Evolutionary conservation across 257 asterid genomes (phyloP), one percentile per base, ranked within the genome.

Genomic region (Solanum virginianum): DNA sequence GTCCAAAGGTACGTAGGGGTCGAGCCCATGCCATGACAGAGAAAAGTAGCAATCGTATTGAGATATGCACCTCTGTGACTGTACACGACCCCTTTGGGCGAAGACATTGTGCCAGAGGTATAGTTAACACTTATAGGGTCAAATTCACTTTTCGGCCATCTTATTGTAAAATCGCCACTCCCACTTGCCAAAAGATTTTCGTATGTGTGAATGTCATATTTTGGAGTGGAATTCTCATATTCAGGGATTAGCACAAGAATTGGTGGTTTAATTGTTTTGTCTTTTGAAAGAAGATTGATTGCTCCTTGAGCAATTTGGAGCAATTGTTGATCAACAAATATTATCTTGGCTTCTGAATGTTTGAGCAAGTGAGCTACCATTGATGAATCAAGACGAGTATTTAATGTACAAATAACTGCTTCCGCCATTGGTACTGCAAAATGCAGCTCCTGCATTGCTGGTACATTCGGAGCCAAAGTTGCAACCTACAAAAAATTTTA

Each of bases 1-100:
- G 91, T 89, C 91, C 90, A 89, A 47, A 89, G 86, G 83, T 89
- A 89, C 8, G 84, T 85, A 4, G 87, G 85, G 85, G 81, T 71
- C 15, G 57, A 9, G 10, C 72, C 39, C 89, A 87, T 85, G 4
- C 83, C 86, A 80, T 89, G 86, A 53, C 36, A 24, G 26, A 71
- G 81, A 55, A 80, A 60, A 26, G 89, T 18, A 0, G 87, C 77
- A 24, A 89, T 85, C 20, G 85, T n/a, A 72, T 87, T 89, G 26
- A 89, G 85, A 59, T 89, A 89, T 10, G 91, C 88, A 13, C 71
- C 71, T 65, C 71, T 65, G 43, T 65, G 71, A 65, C 7, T 65
- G 43, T 65, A 65, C 71, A 65, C 71, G 7, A 65, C 71, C 41
- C 71, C 71, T 65, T 65, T 62, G 16, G 70, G 4, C 0, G 39